Evolutionary conservation across 106 monocot genomes (phyloP).

Genomic region (Ottelia alismoides): DNA sequence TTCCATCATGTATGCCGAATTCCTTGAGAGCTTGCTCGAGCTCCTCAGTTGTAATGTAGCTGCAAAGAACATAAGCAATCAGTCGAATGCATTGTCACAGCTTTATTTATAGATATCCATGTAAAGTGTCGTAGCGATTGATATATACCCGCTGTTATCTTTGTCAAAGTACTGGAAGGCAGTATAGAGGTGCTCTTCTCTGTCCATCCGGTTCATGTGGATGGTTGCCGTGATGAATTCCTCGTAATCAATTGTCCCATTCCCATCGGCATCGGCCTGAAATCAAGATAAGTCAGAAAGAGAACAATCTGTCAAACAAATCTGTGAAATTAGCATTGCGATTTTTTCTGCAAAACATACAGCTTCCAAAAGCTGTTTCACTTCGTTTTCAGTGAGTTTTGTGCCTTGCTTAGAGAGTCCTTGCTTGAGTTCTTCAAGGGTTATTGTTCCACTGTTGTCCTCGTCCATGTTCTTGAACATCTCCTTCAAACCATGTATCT

Average conservation of each 20-base stretch:
- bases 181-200: conserved; percentile 81
- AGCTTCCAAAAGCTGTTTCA: conserved; percentile 42
- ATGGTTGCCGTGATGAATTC: conserved; percentile 93
- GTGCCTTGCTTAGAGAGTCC: conserved; percentile 41
- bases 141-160: conserved; percentile 42
- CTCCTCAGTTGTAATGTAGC: conserved; percentile 83
- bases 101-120: too few relatives aligned
- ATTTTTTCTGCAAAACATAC: conserved; percentile 13
- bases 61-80: conserved; percentile 13
- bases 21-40: conserved; percentile 80
- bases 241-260: conserved; percentile 89
- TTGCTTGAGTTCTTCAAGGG: conserved; percentile 44
- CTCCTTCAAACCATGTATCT: conserved; percentile 43
- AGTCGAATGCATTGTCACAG: too few relatives aligned
- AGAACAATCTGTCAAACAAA: not conserved
- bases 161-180: conserved; percentile 91
- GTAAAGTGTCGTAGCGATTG: too few relatives aligned
- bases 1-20: conserved; percentile 59
- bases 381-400: conserved; percentile 36
- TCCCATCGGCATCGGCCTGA: conserved; percentile 93
- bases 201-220: conserved; percentile 88
- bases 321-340: too few relatives aligned
- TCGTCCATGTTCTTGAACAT: conserved; percentile 56
- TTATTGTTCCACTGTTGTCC: conserved; percentile 51
- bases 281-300: not conserved